These are phyloP conservation scores for Nidularia sp. DNA, from an alignment of 768 basidiomycete species.

Conservation along the genomic window DNA sequence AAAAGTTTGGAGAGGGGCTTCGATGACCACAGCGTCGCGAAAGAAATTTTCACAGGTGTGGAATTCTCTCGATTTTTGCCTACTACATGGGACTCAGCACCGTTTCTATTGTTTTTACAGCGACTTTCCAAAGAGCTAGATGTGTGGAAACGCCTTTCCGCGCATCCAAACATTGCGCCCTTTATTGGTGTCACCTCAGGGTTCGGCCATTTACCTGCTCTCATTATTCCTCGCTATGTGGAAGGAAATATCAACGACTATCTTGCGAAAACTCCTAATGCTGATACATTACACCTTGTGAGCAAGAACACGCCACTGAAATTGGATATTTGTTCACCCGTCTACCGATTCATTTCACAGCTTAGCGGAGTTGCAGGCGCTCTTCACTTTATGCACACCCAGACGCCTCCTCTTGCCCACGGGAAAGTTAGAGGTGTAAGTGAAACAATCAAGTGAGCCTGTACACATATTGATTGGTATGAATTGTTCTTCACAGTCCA, in stretches of 20 bases:
- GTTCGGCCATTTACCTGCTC: constrained; percentile 6
- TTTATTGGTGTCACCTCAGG: constrained; percentile 10
- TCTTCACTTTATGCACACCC: constrained; percentile 17
- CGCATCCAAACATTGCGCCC: constrained; percentile 10
- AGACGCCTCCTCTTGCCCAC: constrained; percentile 18
- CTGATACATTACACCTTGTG: constrained; percentile 7
- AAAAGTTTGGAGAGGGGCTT: too few relatives aligned
- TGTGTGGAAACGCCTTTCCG: constrained; percentile 10
- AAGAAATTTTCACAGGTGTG: background rate
- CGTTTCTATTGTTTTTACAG: background rate
- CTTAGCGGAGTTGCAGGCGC: constrained; percentile 15
- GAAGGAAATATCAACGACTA: constrained; percentile 11
- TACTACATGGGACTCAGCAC: too few relatives aligned
- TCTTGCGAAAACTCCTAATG: constrained; percentile 3
- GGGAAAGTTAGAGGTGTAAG: constrained; percentile 21
- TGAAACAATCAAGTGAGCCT: background rate
- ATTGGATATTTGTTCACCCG: too few relatives aligned
- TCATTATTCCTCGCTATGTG: background rate
- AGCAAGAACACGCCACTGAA: too few relatives aligned
- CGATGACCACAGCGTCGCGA: too few relatives aligned
- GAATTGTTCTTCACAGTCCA: constrained; percentile 9
- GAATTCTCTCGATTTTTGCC: too few relatives aligned
- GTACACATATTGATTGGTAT: background rate
- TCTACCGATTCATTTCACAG: constrained; percentile 6
- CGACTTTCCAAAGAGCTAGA: constrained; percentile 7